Evolutionary conservation across 31 red algal genomes (phyloP).

Genomic region (Endocladia muricata): DNA sequence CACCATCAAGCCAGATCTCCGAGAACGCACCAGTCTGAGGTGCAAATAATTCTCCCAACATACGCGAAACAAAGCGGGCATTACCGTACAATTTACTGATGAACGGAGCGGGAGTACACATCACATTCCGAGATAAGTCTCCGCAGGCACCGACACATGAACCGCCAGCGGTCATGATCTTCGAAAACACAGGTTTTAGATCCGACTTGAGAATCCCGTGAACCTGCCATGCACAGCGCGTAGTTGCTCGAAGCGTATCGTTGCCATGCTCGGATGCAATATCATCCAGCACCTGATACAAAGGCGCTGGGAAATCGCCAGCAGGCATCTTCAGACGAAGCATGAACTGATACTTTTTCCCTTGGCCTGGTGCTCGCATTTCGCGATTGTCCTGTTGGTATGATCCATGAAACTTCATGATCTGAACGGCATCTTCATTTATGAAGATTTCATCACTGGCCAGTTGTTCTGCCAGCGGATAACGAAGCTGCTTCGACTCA

Average conservation of each 20-base stretch:
- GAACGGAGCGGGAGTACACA: slow-evolving; percentile 86
- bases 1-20: slow-evolving; percentile 98
- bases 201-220: slow-evolving; percentile 93
- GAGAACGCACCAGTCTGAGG: slow-evolving; percentile 93
- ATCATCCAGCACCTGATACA: slow-evolving; percentile 91
- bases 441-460: slow-evolving; percentile 80
- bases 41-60: slow-evolving; percentile 91
- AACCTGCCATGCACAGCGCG: slow-evolving; percentile 86
- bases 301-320: slow-evolving; percentile 85
- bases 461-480: slow-evolving; percentile 78
- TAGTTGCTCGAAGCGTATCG: slow-evolving; percentile 85
- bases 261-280: slow-evolving; percentile 76
- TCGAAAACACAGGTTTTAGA: slow-evolving; percentile 84
- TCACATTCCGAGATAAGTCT: slow-evolving; percentile 88
- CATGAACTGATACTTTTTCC: slow-evolving; percentile 99
- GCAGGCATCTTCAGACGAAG: slow-evolving; percentile 96
- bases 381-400: slow-evolving; percentile 98
- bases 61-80: slow-evolving; percentile 61
- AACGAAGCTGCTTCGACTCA: slow-evolving; percentile 73
- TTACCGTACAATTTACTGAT: slow-evolving; percentile 43
- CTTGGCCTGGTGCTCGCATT: slow-evolving; percentile 50
- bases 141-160: slow-evolving; percentile 89
- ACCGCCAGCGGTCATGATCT: slow-evolving; percentile 88
- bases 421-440: slow-evolving; percentile 75
- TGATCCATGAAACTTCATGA: slow-evolving; percentile 98